phyloP scores from a whole-genome alignment of 139 green algal genomes.

The Chlorella sp. region DNA sequence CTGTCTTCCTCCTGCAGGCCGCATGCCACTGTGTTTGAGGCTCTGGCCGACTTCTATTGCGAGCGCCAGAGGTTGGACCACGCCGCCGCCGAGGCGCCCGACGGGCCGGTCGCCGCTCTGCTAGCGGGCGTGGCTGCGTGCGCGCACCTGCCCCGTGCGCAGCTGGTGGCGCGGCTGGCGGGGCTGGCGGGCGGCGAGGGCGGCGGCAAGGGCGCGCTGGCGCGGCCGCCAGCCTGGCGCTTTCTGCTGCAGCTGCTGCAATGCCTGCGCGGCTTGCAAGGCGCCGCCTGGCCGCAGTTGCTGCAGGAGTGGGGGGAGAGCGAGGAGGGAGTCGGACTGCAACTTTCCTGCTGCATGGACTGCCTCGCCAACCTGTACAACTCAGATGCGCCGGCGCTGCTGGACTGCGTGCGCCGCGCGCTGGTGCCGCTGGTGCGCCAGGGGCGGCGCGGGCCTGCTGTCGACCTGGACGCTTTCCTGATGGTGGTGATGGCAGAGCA shows the following conservation, averaged over 20 bases:
- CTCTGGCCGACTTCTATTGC: background rate
- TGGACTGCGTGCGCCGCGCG: conserved; percentile 29
- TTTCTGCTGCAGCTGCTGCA: conserved; percentile 52
- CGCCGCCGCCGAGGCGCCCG: conserved; percentile 11
- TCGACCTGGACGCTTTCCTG: conserved; percentile 66
- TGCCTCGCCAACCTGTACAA: conserved; percentile 65
- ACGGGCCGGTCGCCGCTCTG: conserved; percentile 3
- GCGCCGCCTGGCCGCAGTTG: conserved; percentile 15
- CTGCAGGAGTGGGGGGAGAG: conserved; percentile 42
- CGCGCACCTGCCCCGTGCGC: conserved; percentile 15
- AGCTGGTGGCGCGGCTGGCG: conserved; percentile 31
- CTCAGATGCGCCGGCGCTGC: conserved; percentile 35
- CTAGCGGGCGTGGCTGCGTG: background rate
- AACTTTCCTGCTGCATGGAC: conserved; percentile 53
- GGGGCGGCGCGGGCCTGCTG: conserved; percentile 32
- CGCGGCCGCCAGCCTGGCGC: conserved; percentile 33
- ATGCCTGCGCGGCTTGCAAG: conserved; percentile 50
- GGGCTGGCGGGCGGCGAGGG: conserved; percentile 24
- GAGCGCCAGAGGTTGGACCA: conserved; percentile 5
- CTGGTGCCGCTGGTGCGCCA: conserved; percentile 44
- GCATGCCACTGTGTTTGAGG: conserved; percentile 6
- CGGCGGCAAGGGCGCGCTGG: conserved; percentile 3
- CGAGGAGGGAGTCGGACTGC: conserved; percentile 38
- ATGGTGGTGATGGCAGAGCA: conserved; percentile 53
- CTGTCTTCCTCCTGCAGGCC: background rate